Evolutionary conservation across 129 eudicot genomes (phyloP).

Genomic region (Pittosporum tobira): DNA sequence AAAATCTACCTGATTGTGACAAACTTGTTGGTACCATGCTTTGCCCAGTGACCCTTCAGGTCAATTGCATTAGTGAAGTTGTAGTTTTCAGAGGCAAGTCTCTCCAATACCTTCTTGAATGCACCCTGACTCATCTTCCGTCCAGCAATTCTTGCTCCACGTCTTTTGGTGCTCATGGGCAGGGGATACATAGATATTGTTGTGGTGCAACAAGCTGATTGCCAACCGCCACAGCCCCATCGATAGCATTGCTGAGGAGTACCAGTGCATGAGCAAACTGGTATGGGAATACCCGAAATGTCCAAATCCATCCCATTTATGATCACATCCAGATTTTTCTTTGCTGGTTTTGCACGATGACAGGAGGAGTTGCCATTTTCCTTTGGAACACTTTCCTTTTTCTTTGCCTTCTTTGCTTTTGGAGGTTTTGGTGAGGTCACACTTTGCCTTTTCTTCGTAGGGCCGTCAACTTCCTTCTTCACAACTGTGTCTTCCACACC

Average conservation of each 20-base stretch:
- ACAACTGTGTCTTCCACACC: conserved; percentile 30
- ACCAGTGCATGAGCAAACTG: conserved; percentile 92
- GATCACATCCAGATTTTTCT: conserved; percentile 57
- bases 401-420: conserved; percentile 56
- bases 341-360: conserved; percentile 51
- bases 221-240: conserved; percentile 99
- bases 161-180: conserved; percentile 92
- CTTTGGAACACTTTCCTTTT: conserved; percentile 43
- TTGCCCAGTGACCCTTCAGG: conserved; percentile 87
- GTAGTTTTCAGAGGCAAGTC: conserved; percentile 68
- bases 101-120: conserved; percentile 91
- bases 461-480: conserved; percentile 34
- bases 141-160: conserved; percentile 94
- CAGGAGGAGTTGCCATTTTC: conserved; percentile 42
- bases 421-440: conserved; percentile 34
- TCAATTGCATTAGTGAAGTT: conserved; percentile 78
- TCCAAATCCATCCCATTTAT: conserved; percentile 85
- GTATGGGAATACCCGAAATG: conserved; percentile 75
- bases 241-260: conserved; percentile 80
- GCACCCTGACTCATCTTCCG: conserved; percentile 97
- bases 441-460: conserved; percentile 39
- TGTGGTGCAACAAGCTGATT: conserved; percentile 93
- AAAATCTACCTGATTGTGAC: conserved; percentile 75
- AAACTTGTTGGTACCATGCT: conserved; percentile 97
- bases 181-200: conserved; percentile 80